Percentiles rank a stretch among this genome's conserved stretches.
Evolutionary conservation across 148 eudicot species (phyloP).

Genomic region (Diospyros kaki): DNA sequence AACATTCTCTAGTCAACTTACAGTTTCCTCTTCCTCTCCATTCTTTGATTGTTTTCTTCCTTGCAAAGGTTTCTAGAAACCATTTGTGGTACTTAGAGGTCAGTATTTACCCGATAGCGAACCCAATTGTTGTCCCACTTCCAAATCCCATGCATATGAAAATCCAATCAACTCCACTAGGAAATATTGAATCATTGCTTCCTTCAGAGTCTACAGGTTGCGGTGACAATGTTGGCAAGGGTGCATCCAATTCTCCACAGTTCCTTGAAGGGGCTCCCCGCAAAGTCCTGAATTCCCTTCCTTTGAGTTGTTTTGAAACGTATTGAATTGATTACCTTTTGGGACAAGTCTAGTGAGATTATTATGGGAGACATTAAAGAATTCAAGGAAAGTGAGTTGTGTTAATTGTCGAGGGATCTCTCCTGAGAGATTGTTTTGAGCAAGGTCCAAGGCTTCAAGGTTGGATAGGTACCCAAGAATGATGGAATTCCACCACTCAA

Average conservation of each 20-base stretch:
- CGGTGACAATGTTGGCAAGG: neutral
- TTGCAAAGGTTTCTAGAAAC: neutral
- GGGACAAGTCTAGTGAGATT: constrained; percentile 30
- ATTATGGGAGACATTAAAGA: constrained; percentile 35
- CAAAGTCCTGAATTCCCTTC: constrained; percentile 27
- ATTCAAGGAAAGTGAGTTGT: constrained; percentile 28
- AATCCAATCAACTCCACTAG: neutral
- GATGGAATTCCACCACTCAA: constrained; percentile 24
- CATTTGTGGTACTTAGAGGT: neutral
- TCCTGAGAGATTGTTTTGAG: constrained; percentile 31
- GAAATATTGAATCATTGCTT: constrained; percentile 4
- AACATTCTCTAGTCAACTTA: neutral
- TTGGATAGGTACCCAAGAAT: constrained; percentile 23
- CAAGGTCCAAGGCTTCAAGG: constrained; percentile 37
- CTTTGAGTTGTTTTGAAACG: constrained; percentile 27
- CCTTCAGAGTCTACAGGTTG: neutral
- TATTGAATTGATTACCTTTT: constrained; percentile 28
- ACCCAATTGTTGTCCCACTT: constrained; percentile 22
- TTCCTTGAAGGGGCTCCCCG: constrained; percentile 23
- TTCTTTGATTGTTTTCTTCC: neutral
- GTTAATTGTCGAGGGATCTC: constrained; percentile 25
- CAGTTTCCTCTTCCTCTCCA: neutral
- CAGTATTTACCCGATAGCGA: constrained; percentile 11
- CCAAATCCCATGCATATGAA: constrained; percentile 10
- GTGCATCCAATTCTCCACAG: constrained; percentile 1